Evolutionary conservation across 2,329 filamentous ascomycete species (phyloP).

Genomic region (Fusarium pseudonygamai): DNA sequence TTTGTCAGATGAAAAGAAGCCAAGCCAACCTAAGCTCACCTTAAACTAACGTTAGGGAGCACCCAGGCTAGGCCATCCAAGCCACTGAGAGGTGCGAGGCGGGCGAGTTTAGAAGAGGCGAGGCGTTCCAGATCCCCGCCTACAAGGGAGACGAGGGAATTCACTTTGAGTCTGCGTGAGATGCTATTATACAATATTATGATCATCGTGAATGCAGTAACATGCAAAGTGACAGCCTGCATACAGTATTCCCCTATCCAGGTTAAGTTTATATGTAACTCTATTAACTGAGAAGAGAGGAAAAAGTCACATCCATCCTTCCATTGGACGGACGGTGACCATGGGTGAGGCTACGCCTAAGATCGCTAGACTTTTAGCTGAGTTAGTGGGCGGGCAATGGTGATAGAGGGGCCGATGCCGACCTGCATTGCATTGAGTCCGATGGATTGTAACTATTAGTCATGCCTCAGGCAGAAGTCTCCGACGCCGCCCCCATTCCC

Average conservation of each 20-base stretch:
- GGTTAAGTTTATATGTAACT: not conserved
- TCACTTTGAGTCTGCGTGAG: not conserved
- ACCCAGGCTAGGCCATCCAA: slow-evolving; percentile 7
- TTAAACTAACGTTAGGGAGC: slow-evolving; percentile 21
- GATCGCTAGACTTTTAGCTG: slow-evolving; percentile 1
- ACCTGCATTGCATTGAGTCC: not conserved
- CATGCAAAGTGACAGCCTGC: not conserved
- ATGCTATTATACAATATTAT: not conserved
- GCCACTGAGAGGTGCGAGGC: slow-evolving; percentile 31
- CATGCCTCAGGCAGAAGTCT: slow-evolving; percentile 32
- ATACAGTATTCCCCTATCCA: not conserved
- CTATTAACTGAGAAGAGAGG: not conserved
- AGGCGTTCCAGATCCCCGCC: slow-evolving; percentile 6
- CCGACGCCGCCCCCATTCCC: slow-evolving; percentile 32
- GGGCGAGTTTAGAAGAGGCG: slow-evolving; percentile 20
- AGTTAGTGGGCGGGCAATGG: not conserved
- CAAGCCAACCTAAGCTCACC: slow-evolving; percentile 7
- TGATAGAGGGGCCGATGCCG: slow-evolving; percentile 7
- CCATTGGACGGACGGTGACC: not conserved
- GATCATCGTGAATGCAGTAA: not conserved
- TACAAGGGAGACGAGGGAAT: not conserved
- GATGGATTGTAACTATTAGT: not conserved
- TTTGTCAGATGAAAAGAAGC: slow-evolving; percentile 23
- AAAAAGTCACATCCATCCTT: not conserved
- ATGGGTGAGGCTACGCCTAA: not conserved